A percentile compares a stretch with the other conserved stretches of the same genome.
Evolutionary conservation across 108 stramenopile genomes (phyloP).

Genomic region (Pseudonitzschia pungens): DNA sequence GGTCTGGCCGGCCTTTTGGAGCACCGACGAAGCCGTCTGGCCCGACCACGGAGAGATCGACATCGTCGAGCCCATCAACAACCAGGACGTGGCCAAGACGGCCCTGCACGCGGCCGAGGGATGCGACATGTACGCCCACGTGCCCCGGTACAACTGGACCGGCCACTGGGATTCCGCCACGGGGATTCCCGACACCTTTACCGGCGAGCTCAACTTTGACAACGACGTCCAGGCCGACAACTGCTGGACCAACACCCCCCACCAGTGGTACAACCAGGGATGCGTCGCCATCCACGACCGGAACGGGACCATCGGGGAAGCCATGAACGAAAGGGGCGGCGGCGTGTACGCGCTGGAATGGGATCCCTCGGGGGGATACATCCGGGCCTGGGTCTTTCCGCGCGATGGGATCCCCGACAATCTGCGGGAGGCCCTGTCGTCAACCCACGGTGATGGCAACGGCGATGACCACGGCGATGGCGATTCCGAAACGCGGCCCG

Average conservation of each 20-base stretch:
- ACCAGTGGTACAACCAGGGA: slow-evolving; percentile 91
- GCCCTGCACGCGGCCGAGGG: slow-evolving; percentile 74
- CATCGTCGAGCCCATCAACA: slow-evolving; percentile 87
- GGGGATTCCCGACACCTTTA: slow-evolving; percentile 69
- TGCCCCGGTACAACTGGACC: slow-evolving; percentile 56
- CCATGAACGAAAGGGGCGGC: slow-evolving; percentile 78
- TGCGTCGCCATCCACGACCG: slow-evolving; percentile 71
- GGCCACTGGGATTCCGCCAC: slow-evolving; percentile 78
- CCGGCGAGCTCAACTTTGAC: slow-evolving; percentile 51
- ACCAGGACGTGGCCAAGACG: slow-evolving; percentile 78
- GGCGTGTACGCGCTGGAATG: slow-evolving; percentile 85
- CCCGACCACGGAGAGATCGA: slow-evolving; percentile 89
- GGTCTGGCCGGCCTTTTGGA: slow-evolving; percentile 91
- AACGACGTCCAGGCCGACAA: slow-evolving; percentile 49
- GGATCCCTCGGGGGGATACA: slow-evolving; percentile 69
- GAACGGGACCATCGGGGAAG: slow-evolving; percentile 65
- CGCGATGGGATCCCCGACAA: slow-evolving; percentile 47
- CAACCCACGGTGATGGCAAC: slow-evolving; percentile 24
- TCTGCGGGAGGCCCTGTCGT: slow-evolving; percentile 9
- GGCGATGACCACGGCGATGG: slow-evolving; percentile 43
- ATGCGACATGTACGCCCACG: slow-evolving; percentile 84
- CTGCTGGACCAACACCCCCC: slow-evolving; percentile 76
- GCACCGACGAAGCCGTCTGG: slow-evolving; percentile 83
- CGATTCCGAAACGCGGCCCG: slow-evolving; percentile 42
- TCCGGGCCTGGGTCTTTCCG: slow-evolving; percentile 84